Evolutionary conservation across 495 filamentous ascomycete genomes (phyloP).

Genomic region (Lepidopterella palustris): DNA sequence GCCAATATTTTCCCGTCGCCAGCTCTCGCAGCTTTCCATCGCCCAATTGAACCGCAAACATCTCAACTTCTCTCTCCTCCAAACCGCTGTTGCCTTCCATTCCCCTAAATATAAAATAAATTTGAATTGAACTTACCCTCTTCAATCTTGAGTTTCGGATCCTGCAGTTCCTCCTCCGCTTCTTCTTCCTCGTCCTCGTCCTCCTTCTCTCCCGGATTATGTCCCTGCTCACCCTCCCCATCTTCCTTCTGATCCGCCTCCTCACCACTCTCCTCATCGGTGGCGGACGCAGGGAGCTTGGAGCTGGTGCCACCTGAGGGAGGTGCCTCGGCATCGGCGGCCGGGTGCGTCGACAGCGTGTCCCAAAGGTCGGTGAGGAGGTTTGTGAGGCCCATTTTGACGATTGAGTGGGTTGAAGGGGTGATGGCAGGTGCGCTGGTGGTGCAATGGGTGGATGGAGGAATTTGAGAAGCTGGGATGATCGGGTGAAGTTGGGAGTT

Average conservation of each 20-base stretch:
- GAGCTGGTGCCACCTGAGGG: conserved; percentile 31
- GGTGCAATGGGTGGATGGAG: conserved; percentile 4
- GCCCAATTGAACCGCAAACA: neutral
- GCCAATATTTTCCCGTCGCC: neutral
- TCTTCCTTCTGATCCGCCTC: conserved; percentile 31
- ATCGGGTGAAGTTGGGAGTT: neutral
- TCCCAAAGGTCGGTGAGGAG: conserved; percentile 26
- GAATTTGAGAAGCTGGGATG: conserved; percentile 1
- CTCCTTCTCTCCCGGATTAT: conserved; percentile 35
- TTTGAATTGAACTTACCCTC: conserved; percentile 68
- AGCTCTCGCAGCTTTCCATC: neutral
- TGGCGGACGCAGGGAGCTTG: conserved; percentile 26
- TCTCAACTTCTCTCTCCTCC: neutral
- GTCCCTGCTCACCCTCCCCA: conserved; percentile 19
- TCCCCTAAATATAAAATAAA: conserved; percentile 6
- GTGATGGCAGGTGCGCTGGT: neutral
- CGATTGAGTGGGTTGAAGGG: conserved; percentile 14
- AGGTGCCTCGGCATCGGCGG: conserved; percentile 27
- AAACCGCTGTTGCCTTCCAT: neutral
- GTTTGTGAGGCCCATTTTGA: conserved; percentile 24
- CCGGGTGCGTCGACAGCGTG: conserved; percentile 18
- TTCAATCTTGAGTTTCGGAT: conserved; percentile 81
- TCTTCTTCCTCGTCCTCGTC: conserved; percentile 75
- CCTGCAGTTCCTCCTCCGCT: conserved; percentile 82
- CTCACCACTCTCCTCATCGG: conserved; percentile 30